A percentile compares a stretch with the other conserved stretches of the same genome.
phyloP scores from a whole-genome alignment of 139 green algal genomes.

The Picochlorum sp. region DNA sequence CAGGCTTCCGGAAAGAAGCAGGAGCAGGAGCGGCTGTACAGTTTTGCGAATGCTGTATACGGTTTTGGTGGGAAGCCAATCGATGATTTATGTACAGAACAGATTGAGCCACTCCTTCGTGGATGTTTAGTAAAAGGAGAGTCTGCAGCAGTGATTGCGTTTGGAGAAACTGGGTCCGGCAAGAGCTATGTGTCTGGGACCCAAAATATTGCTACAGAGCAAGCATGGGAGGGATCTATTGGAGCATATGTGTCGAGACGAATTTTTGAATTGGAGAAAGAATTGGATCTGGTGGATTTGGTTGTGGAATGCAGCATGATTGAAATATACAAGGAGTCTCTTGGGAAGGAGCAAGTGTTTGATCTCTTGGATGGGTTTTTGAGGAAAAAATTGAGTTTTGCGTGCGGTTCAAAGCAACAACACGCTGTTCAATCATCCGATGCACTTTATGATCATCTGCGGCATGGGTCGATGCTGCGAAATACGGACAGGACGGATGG shows the following conservation, averaged over 20 bases:
- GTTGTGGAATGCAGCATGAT: slow-evolving; percentile 9
- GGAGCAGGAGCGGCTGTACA: background rate
- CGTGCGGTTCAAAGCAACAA: background rate
- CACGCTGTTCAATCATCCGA: background rate
- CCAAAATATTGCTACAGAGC: background rate
- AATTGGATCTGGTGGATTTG: slow-evolving; percentile 4
- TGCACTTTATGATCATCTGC: slow-evolving; percentile 11
- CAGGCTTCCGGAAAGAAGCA: background rate
- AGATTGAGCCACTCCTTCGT: slow-evolving; percentile 6
- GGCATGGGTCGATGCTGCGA: slow-evolving; percentile 3
- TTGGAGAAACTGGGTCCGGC: slow-evolving; percentile 19
- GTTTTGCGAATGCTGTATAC: slow-evolving; percentile 6
- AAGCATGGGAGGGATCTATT: slow-evolving; percentile 5
- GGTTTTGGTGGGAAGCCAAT: background rate
- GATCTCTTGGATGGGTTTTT: slow-evolving; percentile 8
- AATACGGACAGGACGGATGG: slow-evolving; percentile 20
- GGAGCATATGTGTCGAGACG: slow-evolving; percentile 4
- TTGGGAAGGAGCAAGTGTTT: slow-evolving; percentile 1
- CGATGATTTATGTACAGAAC: background rate
- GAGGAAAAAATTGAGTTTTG: background rate
- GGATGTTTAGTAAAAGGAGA: slow-evolving; percentile 8
- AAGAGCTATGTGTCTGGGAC: slow-evolving; percentile 20
- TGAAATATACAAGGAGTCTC: slow-evolving; percentile 22
- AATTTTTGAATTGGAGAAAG: slow-evolving; percentile 17
- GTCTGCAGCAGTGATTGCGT: slow-evolving; percentile 5